Percentiles rank a stretch among this genome's conserved stretches.
Evolutionary conservation across 257 asterid genomes (phyloP).

Genomic region (Fraxinus cuspidata): DNA sequence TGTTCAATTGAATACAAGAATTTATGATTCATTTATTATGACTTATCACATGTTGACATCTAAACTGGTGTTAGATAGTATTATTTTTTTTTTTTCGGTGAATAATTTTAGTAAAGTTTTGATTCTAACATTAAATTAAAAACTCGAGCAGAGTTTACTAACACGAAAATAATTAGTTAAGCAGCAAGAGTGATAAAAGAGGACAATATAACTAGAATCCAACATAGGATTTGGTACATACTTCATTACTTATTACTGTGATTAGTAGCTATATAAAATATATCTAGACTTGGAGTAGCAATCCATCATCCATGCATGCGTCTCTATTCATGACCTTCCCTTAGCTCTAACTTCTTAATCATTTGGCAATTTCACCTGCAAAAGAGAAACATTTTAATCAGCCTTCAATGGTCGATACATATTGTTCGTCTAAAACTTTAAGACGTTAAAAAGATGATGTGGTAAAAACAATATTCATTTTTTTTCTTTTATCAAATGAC

Average conservation of each 20-base stretch:
- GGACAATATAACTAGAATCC: neutral
- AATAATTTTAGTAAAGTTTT: too few relatives aligned
- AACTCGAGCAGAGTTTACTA: neutral
- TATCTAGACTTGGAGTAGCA: neutral
- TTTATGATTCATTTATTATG: too few relatives aligned
- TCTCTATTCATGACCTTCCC: conserved; percentile 28
- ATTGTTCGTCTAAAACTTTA: neutral
- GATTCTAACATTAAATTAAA: too few relatives aligned
- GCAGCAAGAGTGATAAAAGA: neutral
- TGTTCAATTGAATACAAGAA: too few relatives aligned
- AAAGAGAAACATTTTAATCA: neutral
- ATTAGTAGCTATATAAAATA: neutral
- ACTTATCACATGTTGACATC: too few relatives aligned
- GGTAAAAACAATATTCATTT: too few relatives aligned
- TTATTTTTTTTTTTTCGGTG: too few relatives aligned
- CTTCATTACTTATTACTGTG: neutral
- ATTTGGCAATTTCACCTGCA: conserved; percentile 55
- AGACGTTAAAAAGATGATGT: too few relatives aligned
- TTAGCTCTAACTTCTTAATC: conserved; percentile 13
- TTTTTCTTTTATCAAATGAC: neutral
- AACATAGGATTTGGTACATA: neutral
- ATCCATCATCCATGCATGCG: conserved; percentile 17
- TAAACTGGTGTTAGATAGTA: too few relatives aligned
- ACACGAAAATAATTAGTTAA: neutral
- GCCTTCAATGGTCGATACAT: neutral